Conservation (phyloP, 208 protist species). For the Herpetomonas tarakana region DNA sequence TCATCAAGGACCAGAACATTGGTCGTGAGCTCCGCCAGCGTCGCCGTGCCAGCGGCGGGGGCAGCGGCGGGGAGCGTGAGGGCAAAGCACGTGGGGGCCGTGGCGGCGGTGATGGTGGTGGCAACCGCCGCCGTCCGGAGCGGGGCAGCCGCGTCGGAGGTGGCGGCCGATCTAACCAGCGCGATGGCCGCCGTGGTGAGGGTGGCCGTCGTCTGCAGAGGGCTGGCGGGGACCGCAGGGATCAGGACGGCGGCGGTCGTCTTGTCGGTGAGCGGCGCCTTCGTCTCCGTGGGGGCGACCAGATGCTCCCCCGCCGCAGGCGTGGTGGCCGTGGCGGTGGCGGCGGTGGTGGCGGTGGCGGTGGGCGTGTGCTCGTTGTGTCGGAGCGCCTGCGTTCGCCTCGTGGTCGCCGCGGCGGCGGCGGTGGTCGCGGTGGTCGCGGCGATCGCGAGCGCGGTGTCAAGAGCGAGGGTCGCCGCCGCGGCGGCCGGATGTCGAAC, state of each 20-base stretch:
- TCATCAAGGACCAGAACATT: constrained; percentile 90
- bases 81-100: constrained; percentile 13
- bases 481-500: constrained; percentile 24
- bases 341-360: constrained; percentile 3
- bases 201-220: not conserved
- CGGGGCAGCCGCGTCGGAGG: constrained; percentile 3
- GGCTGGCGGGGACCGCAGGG: not conserved
- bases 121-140: constrained; percentile 10
- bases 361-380: not conserved
- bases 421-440: constrained; percentile 20
- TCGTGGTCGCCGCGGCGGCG: constrained; percentile 10
- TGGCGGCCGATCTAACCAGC: not conserved
- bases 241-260: not conserved
- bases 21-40: constrained; percentile 55
- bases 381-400: constrained; percentile 2
- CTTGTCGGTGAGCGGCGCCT: no score
- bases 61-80: constrained; percentile 9
- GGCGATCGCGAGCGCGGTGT: constrained; percentile 13
- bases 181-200: constrained; percentile 4
- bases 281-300: no score
- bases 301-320: not conserved
- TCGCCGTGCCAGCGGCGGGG: constrained; percentile 16
- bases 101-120: constrained; percentile 11
- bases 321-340: not conserved
- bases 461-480: constrained; percentile 10